Evolutionary conservation across 2,329 filamentous ascomycete species (phyloP), one percentile per base, ranked within the genome.

Genomic region (Pestalotiopsis sp.): DNA sequence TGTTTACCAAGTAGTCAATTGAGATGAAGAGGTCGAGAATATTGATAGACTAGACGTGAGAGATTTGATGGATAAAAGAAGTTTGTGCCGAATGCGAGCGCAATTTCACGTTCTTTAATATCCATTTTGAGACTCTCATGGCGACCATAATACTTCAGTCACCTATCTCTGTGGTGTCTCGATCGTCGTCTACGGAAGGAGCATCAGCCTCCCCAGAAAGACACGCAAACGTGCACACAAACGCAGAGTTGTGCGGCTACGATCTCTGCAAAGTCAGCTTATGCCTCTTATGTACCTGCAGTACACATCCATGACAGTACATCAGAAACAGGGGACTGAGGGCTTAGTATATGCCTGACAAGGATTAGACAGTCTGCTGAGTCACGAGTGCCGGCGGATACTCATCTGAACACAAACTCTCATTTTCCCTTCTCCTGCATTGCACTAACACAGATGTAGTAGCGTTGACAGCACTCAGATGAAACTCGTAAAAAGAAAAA

Each of bases 281-380:
- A 58, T 58, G 20, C 56, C 56, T 5, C 56, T 58, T 14, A n/a
- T 58, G 20, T 12, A 58, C 13, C 25, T 58, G 25, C 56, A 58
- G 17, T 7, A 58, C 12, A 12, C 17, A 58, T 58, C 4, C 17
- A 27, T 58, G 56, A 58, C 56, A 58, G 56, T 58, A 58, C 56
- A n/a, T 58, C 20, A 58, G 56, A 4, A 58, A 23, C 56, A 58
- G 20, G 56, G 56, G 17, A 23, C 9, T 58, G 56, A 27, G 20
- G 27, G 56, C 56, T 58, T 58, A 58, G 56, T 58, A 58, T 58
- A 58, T 58, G 56, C 11, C 56, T 12, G 56, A 58, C 56, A 58
- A 58, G 56, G 56, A 23, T 58, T 23, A 52, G 45, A 58, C 56
- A 58, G 7, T 58, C 56, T 58, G 56, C 56, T 58, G 56, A 58